Evolutionary conservation across 495 filamentous ascomycete species (phyloP).

Genomic region (Penicillium coprophilum): DNA sequence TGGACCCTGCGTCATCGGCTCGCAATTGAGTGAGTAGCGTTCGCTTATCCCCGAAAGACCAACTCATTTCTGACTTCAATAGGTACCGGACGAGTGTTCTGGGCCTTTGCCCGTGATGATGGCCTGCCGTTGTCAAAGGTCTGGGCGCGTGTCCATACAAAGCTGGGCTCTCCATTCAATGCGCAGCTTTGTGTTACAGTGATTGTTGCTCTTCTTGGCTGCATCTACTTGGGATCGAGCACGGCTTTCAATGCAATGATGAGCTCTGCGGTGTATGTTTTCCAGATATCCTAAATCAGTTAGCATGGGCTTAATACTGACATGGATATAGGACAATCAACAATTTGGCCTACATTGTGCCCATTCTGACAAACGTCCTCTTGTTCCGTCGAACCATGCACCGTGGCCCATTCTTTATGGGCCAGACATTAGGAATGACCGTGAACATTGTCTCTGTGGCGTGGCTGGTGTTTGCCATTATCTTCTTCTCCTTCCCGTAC

Average conservation of each 20-base stretch:
- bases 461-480: conserved; percentile 46
- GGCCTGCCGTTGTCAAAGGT: conserved; percentile 37
- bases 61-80: conserved; percentile 20
- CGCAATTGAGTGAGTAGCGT: conserved; percentile 43
- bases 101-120: conserved; percentile 73
- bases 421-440: conserved; percentile 28
- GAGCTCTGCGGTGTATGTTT: conserved; percentile 53
- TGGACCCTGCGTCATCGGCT: conserved; percentile 47
- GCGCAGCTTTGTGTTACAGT: conserved; percentile 60
- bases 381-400: conserved; percentile 37
- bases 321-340: conserved; percentile 32
- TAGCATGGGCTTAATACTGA: conserved; percentile 2
- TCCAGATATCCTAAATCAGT: neutral
- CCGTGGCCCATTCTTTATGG: conserved; percentile 34
- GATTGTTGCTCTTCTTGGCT: conserved; percentile 62
- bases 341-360: conserved; percentile 37
- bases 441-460: conserved; percentile 37
- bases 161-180: conserved; percentile 46
- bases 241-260: conserved; percentile 70
- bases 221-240: conserved; percentile 65
- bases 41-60: neutral
- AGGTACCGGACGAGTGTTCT: conserved; percentile 65
- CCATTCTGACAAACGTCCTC: conserved; percentile 38
- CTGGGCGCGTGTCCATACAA: conserved; percentile 30
- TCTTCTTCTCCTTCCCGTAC: conserved; percentile 75